Conservation (phyloP, 495 filamentous ascomycete species). For the Xylaria telfairii region DNA sequence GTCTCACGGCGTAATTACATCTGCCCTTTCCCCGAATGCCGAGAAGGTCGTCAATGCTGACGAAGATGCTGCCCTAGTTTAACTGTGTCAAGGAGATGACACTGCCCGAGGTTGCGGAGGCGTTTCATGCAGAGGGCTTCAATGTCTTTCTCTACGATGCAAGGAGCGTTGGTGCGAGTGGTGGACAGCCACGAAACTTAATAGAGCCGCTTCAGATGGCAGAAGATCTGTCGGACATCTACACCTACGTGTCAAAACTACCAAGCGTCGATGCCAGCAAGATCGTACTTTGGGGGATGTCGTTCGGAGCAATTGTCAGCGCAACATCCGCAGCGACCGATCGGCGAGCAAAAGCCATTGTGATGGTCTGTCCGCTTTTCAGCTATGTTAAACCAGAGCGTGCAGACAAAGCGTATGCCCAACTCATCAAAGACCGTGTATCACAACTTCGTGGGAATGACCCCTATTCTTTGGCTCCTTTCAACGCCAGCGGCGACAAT, state of each 20-base stretch:
- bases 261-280: conserved; percentile 40
- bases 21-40: too few relatives aligned
- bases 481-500: conserved; percentile 48
- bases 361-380: conserved; percentile 20
- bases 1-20: not conserved
- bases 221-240: not conserved
- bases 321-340: conserved; percentile 11
- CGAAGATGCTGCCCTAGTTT: too few relatives aligned
- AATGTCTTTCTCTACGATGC: conserved; percentile 4
- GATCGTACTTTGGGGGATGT: conserved; percentile 56
- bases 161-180: not conserved
- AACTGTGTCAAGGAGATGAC: conserved; percentile 8
- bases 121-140: not conserved
- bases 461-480: conserved; percentile 27
- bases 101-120: not conserved
- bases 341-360: not conserved
- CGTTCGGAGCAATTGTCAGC: conserved; percentile 41
- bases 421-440: conserved; percentile 36
- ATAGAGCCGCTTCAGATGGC: not conserved
- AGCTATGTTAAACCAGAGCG: conserved; percentile 23
- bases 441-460: conserved; percentile 40
- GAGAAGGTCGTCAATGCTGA: not conserved
- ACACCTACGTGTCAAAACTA: not conserved
- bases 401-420: conserved; percentile 22
- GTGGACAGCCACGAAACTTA: not conserved